phyloP scores from a whole-genome alignment of 352 stramenopile genomes.

The Peronospora tabacina region DNA sequence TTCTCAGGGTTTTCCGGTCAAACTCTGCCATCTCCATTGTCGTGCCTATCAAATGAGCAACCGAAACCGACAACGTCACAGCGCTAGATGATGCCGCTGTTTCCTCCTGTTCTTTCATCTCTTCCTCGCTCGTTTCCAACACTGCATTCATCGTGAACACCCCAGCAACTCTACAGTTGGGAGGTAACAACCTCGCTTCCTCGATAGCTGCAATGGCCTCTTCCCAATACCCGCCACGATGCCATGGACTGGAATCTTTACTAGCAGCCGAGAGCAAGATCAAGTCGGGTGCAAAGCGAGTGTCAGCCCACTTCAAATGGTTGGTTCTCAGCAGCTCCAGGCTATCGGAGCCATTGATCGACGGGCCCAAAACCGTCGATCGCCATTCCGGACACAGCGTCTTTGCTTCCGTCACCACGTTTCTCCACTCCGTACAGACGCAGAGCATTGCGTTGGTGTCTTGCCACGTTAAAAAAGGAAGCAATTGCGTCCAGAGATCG shows the following conservation, averaged over 20 bases:
- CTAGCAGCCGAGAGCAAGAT: conserved; percentile 31
- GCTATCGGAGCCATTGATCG: conserved; percentile 18
- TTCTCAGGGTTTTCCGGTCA: conserved; percentile 47
- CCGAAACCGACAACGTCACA: conserved; percentile 32
- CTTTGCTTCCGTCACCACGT: conserved; percentile 18
- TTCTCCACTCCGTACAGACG: conserved; percentile 26
- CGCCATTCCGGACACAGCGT: conserved; percentile 32
- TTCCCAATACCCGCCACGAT: conserved; percentile 36
- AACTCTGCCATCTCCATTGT: conserved; percentile 37
- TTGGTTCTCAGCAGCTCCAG: conserved; percentile 33
- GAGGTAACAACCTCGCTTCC: conserved; percentile 31
- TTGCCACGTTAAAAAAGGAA: conserved; percentile 42
- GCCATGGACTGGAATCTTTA: conserved; percentile 20
- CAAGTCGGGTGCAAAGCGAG: conserved; percentile 38
- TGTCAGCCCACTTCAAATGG: conserved; percentile 23
- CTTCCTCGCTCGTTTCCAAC: conserved; percentile 5
- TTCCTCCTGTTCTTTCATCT: background rate
- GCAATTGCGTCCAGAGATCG: conserved; percentile 38
- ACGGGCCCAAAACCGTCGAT: conserved; percentile 27
- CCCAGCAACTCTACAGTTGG: conserved; percentile 31
- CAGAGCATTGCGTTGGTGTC: conserved; percentile 32
- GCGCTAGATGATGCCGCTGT: background rate
- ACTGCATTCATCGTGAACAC: conserved; percentile 35
- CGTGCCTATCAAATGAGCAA: conserved; percentile 42
- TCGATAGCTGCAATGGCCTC: conserved; percentile 30